These are phyloP conservation scores for Ophiostoma pallidulum DNA, from an alignment of 2,329 filamentous ascomycete species.

Conservation along the genomic window DNA sequence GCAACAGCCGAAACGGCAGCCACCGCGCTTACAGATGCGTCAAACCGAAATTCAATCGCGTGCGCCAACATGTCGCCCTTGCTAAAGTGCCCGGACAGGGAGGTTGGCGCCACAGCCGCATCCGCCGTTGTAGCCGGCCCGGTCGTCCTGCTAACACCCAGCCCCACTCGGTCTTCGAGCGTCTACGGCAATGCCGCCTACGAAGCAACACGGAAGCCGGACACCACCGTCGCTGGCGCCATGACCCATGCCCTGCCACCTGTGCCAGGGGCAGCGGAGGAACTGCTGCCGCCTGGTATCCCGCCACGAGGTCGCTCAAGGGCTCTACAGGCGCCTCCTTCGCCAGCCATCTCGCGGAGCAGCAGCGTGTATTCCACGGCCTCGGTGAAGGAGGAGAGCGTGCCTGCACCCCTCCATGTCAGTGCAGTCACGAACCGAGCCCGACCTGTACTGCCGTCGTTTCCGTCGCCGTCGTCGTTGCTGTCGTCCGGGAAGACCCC, in stretches of 20 bases:
- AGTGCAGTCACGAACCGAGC: no score
- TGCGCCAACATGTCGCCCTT: background rate
- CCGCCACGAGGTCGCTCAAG: conserved; percentile 3
- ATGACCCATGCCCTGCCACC: no score
- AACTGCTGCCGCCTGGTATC: background rate
- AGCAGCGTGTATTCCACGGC: conserved; percentile 10
- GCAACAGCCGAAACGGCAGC: conserved; percentile 8
- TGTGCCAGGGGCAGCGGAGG: no score
- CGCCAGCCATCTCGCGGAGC: conserved; percentile 5
- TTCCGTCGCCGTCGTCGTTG: background rate
- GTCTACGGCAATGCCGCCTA: conserved; percentile 9
- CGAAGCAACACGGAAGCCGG: background rate
- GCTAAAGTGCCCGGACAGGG: background rate
- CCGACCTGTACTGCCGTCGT: no score
- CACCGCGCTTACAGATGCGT: background rate
- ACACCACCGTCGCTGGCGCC: background rate
- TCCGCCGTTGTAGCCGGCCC: background rate
- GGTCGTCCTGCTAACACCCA: background rate
- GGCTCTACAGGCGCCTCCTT: background rate
- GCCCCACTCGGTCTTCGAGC: conserved; percentile 8
- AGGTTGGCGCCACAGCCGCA: no score
- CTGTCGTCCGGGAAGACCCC: background rate
- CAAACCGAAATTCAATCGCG: background rate
- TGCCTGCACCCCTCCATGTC: background rate
- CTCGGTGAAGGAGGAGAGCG: background rate